Evolutionary conservation across 192 early-diverging fungal species (phyloP), one percentile per base, ranked within the genome.

Genomic region (Umbelopsis sp.): DNA sequence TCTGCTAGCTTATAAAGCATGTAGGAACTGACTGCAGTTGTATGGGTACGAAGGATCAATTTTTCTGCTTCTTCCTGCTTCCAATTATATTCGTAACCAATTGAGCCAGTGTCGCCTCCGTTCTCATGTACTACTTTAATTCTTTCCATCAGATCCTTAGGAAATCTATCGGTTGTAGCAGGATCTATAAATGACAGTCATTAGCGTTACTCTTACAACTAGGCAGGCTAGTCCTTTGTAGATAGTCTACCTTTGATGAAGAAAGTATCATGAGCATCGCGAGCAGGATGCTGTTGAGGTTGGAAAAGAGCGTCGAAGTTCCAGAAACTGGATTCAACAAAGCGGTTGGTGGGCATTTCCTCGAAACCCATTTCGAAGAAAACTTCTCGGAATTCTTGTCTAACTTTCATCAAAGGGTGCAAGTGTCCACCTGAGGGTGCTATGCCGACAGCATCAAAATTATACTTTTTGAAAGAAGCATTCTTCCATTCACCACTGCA

Each of bases 221-320:
- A 53, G 21, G 11, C 2, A 33, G 33, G 18, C 16, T 25, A 61
- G n/a, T 25, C 30, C 18, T 18, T 18, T 61, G 30, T 35, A 61
- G n/a, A 0, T 8, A 33, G 18, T 23, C 70, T 78, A 81, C 88
- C 85, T 49, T 81, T 83, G 71, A 94, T 72, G 78, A 89, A 93
- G 82, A 94, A 94, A 16, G 93, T 93, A 49, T 94, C 93, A 74
- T 94, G 93, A 48, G 91, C 84, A 76, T 93, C 91, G 72, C 93
- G 87, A 11, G 92, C 96, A 64, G 96, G 90, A 72, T 99, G 98
- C 83, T 98, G 94, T 87, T 99, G 97, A 30, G 98, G 97, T 76
- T 98, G 96, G 88, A 97, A 99, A 68, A 99, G 90, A 27, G 96
- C 93, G 80, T 99, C 98, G 81, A 99, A 99, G 85, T 99, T 99